Conservation (phyloP, 805 yeast genomes). For the Torulaspora maleeae region DNA sequence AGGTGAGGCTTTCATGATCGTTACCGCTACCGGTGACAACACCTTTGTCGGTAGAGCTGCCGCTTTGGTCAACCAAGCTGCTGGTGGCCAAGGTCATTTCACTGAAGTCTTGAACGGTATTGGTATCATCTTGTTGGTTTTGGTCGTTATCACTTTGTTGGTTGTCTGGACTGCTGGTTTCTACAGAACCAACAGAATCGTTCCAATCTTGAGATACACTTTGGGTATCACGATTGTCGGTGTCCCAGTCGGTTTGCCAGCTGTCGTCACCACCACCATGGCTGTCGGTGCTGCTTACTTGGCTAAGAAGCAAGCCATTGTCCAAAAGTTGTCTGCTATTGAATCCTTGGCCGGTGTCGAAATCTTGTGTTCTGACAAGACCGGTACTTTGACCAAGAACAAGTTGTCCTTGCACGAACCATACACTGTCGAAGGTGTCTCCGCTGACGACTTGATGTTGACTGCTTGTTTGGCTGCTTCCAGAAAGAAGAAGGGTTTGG, state of each 20-base stretch:
- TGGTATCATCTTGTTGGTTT: constrained; percentile 85
- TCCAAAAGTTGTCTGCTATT: constrained; percentile 92
- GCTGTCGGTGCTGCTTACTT: constrained; percentile 99
- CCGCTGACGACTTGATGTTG: constrained; percentile 91
- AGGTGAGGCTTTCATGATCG: constrained; percentile 92
- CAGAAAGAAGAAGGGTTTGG: constrained; percentile 96
- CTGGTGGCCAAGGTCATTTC: constrained; percentile 92
- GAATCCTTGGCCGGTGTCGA: constrained; percentile 98
- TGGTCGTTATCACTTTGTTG: constrained; percentile 81
- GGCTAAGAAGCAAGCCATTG: constrained; percentile 96
- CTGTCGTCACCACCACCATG: constrained; percentile 97
- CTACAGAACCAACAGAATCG: constrained; percentile 88
- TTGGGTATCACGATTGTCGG: constrained; percentile 94
- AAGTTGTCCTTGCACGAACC: constrained; percentile 94
- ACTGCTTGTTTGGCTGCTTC: constrained; percentile 98
- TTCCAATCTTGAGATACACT: constrained; percentile 83
- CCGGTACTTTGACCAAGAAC: constrained; percentile 97
- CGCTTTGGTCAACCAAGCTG: constrained; percentile 89
- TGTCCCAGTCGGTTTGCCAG: constrained; percentile 98
- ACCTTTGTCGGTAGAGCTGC: constrained; percentile 98
- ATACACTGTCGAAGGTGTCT: constrained; percentile 96
- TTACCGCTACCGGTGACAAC: constrained; percentile 91
- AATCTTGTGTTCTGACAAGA: constrained; percentile 95
- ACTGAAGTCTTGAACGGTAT: constrained; percentile 97
- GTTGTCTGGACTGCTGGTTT: constrained; percentile 90